These are phyloP conservation scores for Ophiocordyceps australis DNA, from an alignment of 2,329 filamentous ascomycete genomes.

Conservation along the genomic window DNA sequence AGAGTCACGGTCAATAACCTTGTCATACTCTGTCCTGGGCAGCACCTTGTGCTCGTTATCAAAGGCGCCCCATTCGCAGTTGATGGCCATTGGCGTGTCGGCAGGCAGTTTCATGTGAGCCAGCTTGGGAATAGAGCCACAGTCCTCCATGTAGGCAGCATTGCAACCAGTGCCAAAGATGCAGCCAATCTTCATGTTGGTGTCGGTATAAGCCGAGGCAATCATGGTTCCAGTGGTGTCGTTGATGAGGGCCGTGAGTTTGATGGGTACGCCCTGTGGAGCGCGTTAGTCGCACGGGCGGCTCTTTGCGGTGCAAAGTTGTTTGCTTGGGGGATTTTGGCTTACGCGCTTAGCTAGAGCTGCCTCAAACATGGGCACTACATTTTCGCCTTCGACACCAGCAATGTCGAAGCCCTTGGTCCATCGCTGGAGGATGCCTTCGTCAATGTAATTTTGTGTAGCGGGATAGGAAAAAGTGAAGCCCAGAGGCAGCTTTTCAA, in stretches of 20 bases:
- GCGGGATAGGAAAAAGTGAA: constrained; percentile 96
- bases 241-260: constrained; percentile 84
- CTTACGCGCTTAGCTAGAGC: constrained; percentile 43
- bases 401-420: constrained; percentile 94
- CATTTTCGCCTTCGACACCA: constrained; percentile 78
- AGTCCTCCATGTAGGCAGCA: constrained; percentile 93
- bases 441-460: constrained; percentile 83
- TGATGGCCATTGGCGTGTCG: constrained; percentile 80
- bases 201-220: constrained; percentile 91
- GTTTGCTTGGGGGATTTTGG: too few species aligned
- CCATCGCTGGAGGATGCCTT: constrained; percentile 85
- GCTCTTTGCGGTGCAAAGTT: too few species aligned
- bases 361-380: constrained; percentile 73
- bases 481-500: constrained; percentile 58
- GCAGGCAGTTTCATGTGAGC: constrained; percentile 76
- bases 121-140: constrained; percentile 81
- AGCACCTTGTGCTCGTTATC: constrained; percentile 86
- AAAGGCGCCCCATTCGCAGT: constrained; percentile 95
- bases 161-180: constrained; percentile 99
- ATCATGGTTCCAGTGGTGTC: constrained; percentile 96
- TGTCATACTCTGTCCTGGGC: constrained; percentile 70
- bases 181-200: constrained; percentile 83
- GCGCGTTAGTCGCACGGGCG: too few species aligned
- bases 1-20: constrained; percentile 76
- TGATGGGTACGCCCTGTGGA: constrained; percentile 67